Conservation (phyloP, 1,284 basidiomycete species). For the Malassezia japonica region DNA sequence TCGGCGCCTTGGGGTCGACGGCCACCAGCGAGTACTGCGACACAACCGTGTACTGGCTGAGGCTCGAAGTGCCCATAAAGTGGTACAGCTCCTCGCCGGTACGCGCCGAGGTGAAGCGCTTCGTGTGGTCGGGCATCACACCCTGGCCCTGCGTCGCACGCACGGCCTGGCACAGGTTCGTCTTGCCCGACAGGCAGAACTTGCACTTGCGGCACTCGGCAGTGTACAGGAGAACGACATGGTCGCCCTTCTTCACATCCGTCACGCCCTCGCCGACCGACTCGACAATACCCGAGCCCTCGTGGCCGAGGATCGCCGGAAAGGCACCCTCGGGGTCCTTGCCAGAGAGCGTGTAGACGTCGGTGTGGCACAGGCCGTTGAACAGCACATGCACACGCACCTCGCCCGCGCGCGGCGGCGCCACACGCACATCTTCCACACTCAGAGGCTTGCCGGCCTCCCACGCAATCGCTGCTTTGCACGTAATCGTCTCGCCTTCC, state of each 20-base stretch:
- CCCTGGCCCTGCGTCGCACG: conserved; percentile 90
- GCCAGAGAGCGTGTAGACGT: conserved; percentile 91
- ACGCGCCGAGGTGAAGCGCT: conserved; percentile 66
- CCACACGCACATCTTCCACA: conserved; percentile 85
- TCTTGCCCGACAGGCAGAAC: conserved; percentile 98
- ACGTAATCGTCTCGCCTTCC: conserved; percentile 37
- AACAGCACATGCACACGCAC: conserved; percentile 85
- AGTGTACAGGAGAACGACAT: conserved; percentile 62
- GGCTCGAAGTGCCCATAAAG: conserved; percentile 98
- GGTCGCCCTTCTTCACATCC: conserved; percentile 61
- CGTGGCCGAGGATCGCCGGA: conserved; percentile 70
- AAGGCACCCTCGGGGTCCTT: conserved; percentile 93
- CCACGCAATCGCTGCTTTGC: conserved; percentile 82
- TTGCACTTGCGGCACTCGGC: conserved; percentile 47
- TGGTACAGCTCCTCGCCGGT: conserved; percentile 80
- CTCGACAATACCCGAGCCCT: conserved; percentile 59
- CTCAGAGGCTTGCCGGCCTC: conserved; percentile 78
- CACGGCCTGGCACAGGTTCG: conserved; percentile 62
- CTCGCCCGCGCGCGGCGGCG: conserved; percentile 78
- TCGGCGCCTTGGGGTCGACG: conserved; percentile 70
- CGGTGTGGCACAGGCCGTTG: conserved; percentile 96
- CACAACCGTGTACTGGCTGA: conserved; percentile 98
- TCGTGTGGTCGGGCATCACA: conserved; percentile 86
- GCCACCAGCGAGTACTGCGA: conserved; percentile 93
- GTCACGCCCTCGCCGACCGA: conserved; percentile 87